Base-by-base conservation (phyloP, 305 asterid species). In the Fraxinus paxiana region DNA sequence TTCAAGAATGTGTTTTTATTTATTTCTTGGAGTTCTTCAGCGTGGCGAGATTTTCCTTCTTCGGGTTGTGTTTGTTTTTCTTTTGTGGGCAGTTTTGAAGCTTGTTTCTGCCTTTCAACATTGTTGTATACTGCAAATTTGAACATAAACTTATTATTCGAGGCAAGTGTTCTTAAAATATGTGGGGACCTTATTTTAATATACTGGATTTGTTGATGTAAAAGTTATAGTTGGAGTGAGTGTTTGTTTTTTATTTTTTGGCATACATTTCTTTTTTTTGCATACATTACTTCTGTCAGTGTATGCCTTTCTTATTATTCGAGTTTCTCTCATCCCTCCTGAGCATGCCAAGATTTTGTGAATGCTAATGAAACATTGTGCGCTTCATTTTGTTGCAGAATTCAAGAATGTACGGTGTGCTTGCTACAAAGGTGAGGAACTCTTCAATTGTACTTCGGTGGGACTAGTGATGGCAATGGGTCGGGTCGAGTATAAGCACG, bases 1-100 rank as follows among this genome's bases (percentile, higher is more conserved):
- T 87, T 86, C 85, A 85, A 89, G 90, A 88, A 85, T 84, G 84
- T 59, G 78, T 72, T 82, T 88, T 83, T 17, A 51, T 82, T 84
- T 76, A 17, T 82, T 86, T 85, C 89, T 90, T 88, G 87, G 77
- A 82, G 83, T 72, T 79, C 69, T 18, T 70, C 15, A 6, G 75
- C 48, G 48, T 70, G 43, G 75, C 18, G 75, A 41, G 76, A 20
- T 13, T 15, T 76, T 85, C 78, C 79, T 37, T 72, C 79, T 56
- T 81, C 75, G 54, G 77, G 84, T 85, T 61, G 34, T 83, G 82
- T 76, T 61, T 80, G 61, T 70, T 13, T 73, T 51, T 30, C 51
- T 30, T 79, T 3, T 80, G 86, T 72, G 81, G 51, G 79, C 73
- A 61, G 82, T 48, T 54, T 82, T 63, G 77, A 33, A 4, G 43